A percentile compares a stretch with the other conserved stretches of the same genome.
Conservation (phyloP, 352 stramenopile species). For the Saprolegnia diclina region DNA sequence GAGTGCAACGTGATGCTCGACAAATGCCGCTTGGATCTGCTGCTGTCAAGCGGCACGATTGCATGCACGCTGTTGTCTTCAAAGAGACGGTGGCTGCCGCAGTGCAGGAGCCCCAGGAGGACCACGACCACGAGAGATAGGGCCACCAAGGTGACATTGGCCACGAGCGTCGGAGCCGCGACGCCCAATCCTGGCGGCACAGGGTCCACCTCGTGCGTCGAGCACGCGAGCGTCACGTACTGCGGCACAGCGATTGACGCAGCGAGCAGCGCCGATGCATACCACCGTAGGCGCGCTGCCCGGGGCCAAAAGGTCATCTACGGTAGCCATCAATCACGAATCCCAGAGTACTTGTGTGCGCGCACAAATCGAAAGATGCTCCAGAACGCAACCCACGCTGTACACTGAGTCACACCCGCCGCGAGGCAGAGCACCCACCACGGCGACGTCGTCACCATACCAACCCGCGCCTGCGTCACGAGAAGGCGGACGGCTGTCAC, state of each 20-base stretch:
- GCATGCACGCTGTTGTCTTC: too few species aligned
- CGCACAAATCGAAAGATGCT: background rate
- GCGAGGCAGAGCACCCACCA: background rate
- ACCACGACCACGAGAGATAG: too few species aligned
- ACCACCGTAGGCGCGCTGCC: background rate
- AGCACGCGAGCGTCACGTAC: background rate
- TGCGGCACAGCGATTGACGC: background rate
- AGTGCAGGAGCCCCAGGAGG: too few species aligned
- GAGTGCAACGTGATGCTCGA: background rate
- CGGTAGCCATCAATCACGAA: background rate
- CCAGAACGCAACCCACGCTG: background rate
- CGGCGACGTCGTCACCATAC: background rate
- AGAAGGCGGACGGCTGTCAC: background rate
- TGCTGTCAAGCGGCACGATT: too few species aligned
- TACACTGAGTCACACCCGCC: background rate
- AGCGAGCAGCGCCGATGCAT: background rate
- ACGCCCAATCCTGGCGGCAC: background rate
- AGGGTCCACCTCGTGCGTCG: background rate
- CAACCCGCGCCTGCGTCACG: background rate
- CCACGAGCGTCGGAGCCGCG: background rate
- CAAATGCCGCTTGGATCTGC: too few species aligned
- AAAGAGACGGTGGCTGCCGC: too few species aligned
- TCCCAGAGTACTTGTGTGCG: background rate
- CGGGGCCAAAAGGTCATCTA: background rate
- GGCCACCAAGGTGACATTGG: background rate